Percentiles rank a stretch among this genome's conserved stretches.
These are phyloP conservation scores for Dimocarpus longan DNA, from an alignment of 345 rosid genomes.

Conservation along the genomic window DNA sequence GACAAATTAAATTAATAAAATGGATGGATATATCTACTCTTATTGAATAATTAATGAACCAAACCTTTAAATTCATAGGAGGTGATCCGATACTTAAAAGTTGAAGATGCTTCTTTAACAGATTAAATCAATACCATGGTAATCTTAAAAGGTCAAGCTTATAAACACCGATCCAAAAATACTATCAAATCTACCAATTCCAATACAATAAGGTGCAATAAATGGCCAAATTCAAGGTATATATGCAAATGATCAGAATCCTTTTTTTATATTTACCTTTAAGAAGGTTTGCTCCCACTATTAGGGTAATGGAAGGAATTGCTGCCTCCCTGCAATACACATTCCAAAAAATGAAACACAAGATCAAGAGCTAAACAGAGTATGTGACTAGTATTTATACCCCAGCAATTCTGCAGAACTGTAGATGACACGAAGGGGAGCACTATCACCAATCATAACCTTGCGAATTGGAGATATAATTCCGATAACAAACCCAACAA, in stretches of 20 bases:
- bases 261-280: slow-evolving; percentile 8
- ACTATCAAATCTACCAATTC: background rate
- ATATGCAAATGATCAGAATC: background rate
- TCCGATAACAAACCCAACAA: slow-evolving; percentile 35
- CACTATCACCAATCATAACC: slow-evolving; percentile 26
- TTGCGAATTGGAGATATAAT: slow-evolving; percentile 28
- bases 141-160: background rate
- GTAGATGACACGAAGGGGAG: slow-evolving; percentile 34
- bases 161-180: no score
- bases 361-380: background rate
- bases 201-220: background rate
- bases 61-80: background rate
- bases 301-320: slow-evolving; percentile 33
- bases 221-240: background rate
- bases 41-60: background rate
- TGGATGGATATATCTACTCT: background rate
- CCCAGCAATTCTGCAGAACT: slow-evolving; percentile 18
- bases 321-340: slow-evolving; percentile 32
- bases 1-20: no score
- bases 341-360: background rate
- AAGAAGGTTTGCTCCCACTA: slow-evolving; percentile 41
- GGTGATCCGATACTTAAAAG: background rate
- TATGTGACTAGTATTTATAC: slow-evolving; percentile 9
- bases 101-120: no score
- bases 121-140: background rate